Conservation (phyloP, 306 rosid species). For the Cyamopsis tetragonoloba region DNA sequence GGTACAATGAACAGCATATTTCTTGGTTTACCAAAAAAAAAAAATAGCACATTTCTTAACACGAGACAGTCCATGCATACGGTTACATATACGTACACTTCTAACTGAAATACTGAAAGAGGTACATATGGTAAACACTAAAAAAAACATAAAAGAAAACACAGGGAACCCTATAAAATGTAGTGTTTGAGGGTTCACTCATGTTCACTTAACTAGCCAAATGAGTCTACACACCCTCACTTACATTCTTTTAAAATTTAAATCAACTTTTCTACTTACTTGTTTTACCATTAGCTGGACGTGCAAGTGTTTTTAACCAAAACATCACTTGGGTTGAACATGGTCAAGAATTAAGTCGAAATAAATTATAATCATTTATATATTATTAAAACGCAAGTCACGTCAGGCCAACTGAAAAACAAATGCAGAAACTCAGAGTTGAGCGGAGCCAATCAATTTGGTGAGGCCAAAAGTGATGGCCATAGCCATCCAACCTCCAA, state of each 20-base stretch:
- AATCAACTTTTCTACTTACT: too few species aligned
- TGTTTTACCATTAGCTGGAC: too few species aligned
- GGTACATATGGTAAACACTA: background rate
- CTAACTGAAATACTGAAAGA: background rate
- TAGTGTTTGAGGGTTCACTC: background rate
- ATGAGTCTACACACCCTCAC: too few species aligned
- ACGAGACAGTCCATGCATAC: background rate
- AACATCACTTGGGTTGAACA: too few species aligned
- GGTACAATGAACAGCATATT: too few species aligned
- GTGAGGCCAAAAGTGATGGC: conserved; percentile 69
- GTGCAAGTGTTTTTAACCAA: too few species aligned
- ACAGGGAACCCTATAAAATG: background rate
- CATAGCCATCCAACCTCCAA: conserved; percentile 85
- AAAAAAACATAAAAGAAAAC: background rate
- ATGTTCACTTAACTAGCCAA: background rate
- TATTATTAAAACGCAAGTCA: too few species aligned
- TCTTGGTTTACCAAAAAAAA: too few species aligned
- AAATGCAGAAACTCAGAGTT: conserved; percentile 26
- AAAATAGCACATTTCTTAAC: background rate
- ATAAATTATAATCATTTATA: too few species aligned
- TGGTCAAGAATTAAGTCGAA: too few species aligned
- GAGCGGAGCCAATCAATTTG: conserved; percentile 42
- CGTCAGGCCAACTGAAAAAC: too few species aligned
- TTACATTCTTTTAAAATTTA: too few species aligned
- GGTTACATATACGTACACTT: background rate